Evolutionary conservation across 2,329 filamentous ascomycete genomes (phyloP).

Genomic region (Pseudocercospora fuligena): DNA sequence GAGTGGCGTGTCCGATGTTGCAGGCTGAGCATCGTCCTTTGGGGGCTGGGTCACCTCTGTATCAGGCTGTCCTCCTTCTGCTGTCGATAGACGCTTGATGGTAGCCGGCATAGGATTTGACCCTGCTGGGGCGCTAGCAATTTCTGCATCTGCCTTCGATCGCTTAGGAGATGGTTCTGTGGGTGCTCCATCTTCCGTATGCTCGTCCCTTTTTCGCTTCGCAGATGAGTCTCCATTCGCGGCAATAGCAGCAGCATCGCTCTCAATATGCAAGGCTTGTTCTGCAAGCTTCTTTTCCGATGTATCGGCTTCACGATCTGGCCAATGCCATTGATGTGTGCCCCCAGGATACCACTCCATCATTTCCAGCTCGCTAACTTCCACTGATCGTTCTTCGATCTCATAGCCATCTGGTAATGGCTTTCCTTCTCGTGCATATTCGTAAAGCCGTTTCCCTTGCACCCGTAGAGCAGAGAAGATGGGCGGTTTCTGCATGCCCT

Average conservation of each 20-base stretch:
- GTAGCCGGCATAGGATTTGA: constrained; percentile 12
- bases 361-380: constrained; percentile 77
- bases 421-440: constrained; percentile 90
- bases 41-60: constrained; percentile 17
- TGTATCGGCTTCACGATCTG: constrained; percentile 74
- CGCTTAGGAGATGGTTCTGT: constrained; percentile 44
- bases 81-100: constrained; percentile 12
- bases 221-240: constrained; percentile 23
- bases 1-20: constrained; percentile 24
- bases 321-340: constrained; percentile 78
- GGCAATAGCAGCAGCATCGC: constrained; percentile 38
- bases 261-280: constrained; percentile 58
- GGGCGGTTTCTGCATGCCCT: constrained; percentile 86
- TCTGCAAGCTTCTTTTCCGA: constrained; percentile 78
- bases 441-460: constrained; percentile 91
- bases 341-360: constrained; percentile 84
- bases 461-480: constrained; percentile 93
- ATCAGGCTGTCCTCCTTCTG: constrained; percentile 18
- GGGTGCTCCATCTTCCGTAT: constrained; percentile 14
- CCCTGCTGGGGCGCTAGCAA: constrained; percentile 9
- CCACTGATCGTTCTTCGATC: constrained; percentile 79
- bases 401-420: constrained; percentile 74
- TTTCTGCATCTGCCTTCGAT: constrained; percentile 39
- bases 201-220: constrained; percentile 41
- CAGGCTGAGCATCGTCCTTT: constrained; percentile 14